Percentiles rank a stretch among this genome's conserved stretches.
These are phyloP conservation scores for Draba incana DNA, from an alignment of 345 rosid species.

Conservation along the genomic window DNA sequence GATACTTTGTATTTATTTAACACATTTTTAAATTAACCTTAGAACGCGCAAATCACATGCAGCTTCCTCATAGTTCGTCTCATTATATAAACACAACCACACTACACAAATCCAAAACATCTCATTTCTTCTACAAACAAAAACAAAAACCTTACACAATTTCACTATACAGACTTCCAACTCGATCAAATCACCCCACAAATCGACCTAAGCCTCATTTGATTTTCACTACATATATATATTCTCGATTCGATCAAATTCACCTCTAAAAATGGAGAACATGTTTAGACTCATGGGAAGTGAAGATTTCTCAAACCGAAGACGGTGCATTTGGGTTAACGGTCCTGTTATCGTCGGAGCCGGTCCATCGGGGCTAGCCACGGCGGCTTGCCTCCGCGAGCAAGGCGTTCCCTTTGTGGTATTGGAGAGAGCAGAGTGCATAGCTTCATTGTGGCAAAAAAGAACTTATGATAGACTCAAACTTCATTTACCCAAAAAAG, in stretches of 20 bases:
- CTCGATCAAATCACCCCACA: constrained; percentile 3
- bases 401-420: constrained; percentile 72
- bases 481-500: constrained; percentile 80
- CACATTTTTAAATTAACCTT: constrained; percentile 16
- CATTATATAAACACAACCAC: constrained; percentile 35
- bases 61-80: constrained; percentile 26
- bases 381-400: constrained; percentile 76
- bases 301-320: constrained; percentile 44
- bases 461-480: constrained; percentile 77
- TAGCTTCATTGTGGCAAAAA: constrained; percentile 85
- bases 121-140: constrained; percentile 14
- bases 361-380: constrained; percentile 84
- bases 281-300: constrained; percentile 50
- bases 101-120: constrained; percentile 32
- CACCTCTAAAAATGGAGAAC: constrained; percentile 47
- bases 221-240: background rate
- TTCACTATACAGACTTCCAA: constrained; percentile 12
- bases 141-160: background rate
- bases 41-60: constrained; percentile 43
- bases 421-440: constrained; percentile 77
- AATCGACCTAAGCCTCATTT: constrained; percentile 6
- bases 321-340: constrained; percentile 62
- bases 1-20: constrained; percentile 24
- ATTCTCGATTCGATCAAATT: constrained; percentile 18
- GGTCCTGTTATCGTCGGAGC: constrained; percentile 86